phyloP scores from a whole-genome alignment of 768 basidiomycete species.

The Tricholoma sp. region DNA sequence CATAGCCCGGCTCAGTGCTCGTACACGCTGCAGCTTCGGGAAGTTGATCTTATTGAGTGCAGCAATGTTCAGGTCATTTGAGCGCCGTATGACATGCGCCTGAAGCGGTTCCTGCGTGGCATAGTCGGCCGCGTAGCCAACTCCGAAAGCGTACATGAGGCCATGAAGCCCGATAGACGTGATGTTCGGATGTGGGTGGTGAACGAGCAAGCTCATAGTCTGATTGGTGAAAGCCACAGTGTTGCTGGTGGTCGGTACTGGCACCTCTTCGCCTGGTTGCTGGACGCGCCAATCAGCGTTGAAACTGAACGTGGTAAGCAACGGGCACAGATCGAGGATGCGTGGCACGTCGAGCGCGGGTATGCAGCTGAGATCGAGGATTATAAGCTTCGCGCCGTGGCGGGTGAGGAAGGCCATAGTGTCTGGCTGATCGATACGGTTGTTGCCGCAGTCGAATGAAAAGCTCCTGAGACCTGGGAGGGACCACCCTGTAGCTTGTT shows the following conservation, averaged over 20 bases:
- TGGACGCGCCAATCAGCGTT: conserved; percentile 64
- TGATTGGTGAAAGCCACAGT: conserved; percentile 16
- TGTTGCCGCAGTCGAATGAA: conserved; percentile 47
- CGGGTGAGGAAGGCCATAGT: conserved; percentile 49
- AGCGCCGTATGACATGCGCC: conserved; percentile 40
- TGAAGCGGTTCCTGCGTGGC: conserved; percentile 38
- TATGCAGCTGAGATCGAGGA: conserved; percentile 62
- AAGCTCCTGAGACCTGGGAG: conserved; percentile 56
- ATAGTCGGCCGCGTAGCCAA: conserved; percentile 44
- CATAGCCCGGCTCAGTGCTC: conserved; percentile 52
- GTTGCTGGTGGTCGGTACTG: conserved; percentile 9
- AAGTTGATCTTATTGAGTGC: conserved; percentile 52
- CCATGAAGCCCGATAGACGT: conserved; percentile 65
- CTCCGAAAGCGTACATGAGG: conserved; percentile 63
- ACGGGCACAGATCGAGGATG: conserved; percentile 60
- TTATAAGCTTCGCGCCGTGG: conserved; percentile 54
- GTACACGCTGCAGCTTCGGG: conserved; percentile 53
- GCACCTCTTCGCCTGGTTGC: conserved; percentile 10
- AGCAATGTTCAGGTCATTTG: conserved; percentile 63
- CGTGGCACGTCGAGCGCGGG: conserved; percentile 50
- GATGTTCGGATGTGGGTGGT: conserved; percentile 52
- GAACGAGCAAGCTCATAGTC: conserved; percentile 36
- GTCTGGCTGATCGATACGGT: conserved; percentile 51
- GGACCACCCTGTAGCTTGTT: conserved; percentile 63
- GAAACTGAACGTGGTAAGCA: conserved; percentile 59